Evolutionary conservation across 345 rosid species (phyloP).

Genomic region (Punica granatum): DNA sequence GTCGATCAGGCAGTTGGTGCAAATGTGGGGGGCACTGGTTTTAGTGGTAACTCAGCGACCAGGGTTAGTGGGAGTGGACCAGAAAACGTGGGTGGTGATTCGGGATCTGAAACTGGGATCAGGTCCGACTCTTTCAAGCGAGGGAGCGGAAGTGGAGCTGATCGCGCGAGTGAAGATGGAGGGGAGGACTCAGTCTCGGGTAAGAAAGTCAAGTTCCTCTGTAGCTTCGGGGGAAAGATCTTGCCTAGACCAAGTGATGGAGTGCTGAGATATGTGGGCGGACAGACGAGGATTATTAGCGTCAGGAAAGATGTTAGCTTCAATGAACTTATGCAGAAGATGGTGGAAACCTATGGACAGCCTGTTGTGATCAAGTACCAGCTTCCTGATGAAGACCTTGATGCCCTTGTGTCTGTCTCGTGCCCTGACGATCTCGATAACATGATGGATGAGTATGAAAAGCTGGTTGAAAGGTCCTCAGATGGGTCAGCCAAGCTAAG

Average conservation of each 20-base stretch:
- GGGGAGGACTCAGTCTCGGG: conserved; percentile 46
- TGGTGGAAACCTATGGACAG: conserved; percentile 45
- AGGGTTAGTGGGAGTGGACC: conserved; percentile 8
- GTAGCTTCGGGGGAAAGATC: conserved; percentile 74
- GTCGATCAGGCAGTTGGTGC: background rate
- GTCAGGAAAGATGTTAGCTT: conserved; percentile 43
- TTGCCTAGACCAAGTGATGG: conserved; percentile 80
- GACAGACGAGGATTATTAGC: conserved; percentile 61
- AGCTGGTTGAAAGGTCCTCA: conserved; percentile 46
- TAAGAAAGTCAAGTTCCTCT: conserved; percentile 59
- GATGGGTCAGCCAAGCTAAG: conserved; percentile 69
- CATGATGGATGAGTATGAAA: conserved; percentile 82
- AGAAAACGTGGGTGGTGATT: conserved; percentile 20
- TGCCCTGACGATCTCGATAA: conserved; percentile 71
- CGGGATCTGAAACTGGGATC: conserved; percentile 5
- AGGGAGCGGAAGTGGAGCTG: conserved; percentile 30
- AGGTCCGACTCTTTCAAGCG: conserved; percentile 20
- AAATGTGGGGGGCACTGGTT: conserved; percentile 6
- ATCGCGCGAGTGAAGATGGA: conserved; percentile 45
- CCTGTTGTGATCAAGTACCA: conserved; percentile 60
- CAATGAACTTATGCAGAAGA: conserved; percentile 47
- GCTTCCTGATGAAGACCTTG: conserved; percentile 83
- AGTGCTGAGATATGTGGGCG: conserved; percentile 66
- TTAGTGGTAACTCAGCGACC: conserved; percentile 9
- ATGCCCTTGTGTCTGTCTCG: conserved; percentile 67